These are phyloP conservation scores for Dillenia turbinata DNA, from an alignment of 164 flowering plant species.

Conservation along the genomic window DNA sequence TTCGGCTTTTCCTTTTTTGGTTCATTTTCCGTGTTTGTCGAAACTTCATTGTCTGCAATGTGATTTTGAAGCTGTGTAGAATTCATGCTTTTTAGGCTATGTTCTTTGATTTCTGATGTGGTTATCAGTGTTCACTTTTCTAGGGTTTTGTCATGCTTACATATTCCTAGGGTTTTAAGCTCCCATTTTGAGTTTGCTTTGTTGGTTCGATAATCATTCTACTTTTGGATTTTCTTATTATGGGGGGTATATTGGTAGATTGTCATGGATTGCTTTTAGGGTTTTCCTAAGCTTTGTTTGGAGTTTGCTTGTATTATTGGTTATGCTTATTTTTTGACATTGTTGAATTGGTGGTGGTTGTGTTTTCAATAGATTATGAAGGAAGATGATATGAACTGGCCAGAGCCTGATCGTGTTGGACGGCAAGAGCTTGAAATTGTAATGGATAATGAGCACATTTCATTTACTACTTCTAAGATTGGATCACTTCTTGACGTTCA, in stretches of 20 bases:
- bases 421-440: conserved; percentile 97
- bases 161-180: no score
- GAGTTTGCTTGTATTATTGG: conserved; percentile 1
- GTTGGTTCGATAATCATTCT: background rate
- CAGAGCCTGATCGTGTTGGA: conserved; percentile 91
- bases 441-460: conserved; percentile 96
- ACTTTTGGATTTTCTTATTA: background rate
- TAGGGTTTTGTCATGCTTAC: no score
- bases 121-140: no score
- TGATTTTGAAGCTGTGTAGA: no score
- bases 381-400: conserved; percentile 97
- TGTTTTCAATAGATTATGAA: conserved; percentile 63
- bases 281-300: background rate
- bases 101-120: no score
- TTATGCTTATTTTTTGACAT: no score
- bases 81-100: no score
- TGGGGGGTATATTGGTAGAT: background rate
- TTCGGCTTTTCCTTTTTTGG: no score
- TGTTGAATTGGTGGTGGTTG: background rate
- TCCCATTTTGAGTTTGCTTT: background rate
- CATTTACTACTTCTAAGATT: conserved; percentile 94
- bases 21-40: no score
- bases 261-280: background rate
- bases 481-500: conserved; percentile 97
- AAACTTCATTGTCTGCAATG: no score